These are phyloP conservation scores for Colletotrichum chlorophyti DNA, from an alignment of 2,329 filamentous ascomycete species.

Conservation along the genomic window DNA sequence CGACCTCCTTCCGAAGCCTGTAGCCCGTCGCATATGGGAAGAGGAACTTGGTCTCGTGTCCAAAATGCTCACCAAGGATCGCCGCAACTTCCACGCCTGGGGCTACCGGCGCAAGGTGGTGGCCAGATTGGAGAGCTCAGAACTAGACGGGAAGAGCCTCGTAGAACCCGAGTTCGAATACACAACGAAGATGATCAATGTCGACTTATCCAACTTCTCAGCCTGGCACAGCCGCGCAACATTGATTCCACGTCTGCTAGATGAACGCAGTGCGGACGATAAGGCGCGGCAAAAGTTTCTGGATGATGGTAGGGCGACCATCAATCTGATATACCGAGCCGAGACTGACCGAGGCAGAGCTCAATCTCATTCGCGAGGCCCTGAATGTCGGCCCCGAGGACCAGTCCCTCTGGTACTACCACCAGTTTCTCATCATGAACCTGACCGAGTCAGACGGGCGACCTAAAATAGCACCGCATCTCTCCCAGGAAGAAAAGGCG, in stretches of 20 bases:
- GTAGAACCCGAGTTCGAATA: conserved; percentile 85
- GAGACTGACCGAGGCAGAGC: conserved; percentile 56
- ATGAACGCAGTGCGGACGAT: conserved; percentile 71
- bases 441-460: conserved; percentile 57
- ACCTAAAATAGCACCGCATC: conserved; percentile 68
- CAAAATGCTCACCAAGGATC: conserved; percentile 89
- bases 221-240: conserved; percentile 94
- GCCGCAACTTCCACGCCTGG: conserved; percentile 97
- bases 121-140: conserved; percentile 70
- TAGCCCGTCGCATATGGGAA: conserved; percentile 76
- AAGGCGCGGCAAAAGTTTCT: conserved; percentile 72
- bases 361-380: conserved; percentile 76
- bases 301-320: conserved; percentile 63
- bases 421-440: conserved; percentile 83
- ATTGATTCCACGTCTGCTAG: conserved; percentile 78
- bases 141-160: conserved; percentile 65
- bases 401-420: conserved; percentile 97
- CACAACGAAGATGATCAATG: conserved; percentile 85
- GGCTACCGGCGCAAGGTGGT: conserved; percentile 85
- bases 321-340: accelerated
- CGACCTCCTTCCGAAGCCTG: conserved; percentile 59
- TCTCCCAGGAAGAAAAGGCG: conserved; percentile 67
- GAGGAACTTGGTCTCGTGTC: conserved; percentile 82
- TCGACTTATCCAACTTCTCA: conserved; percentile 93
- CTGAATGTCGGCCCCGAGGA: conserved; percentile 92